Base-by-base conservation (phyloP, 768 basidiomycete species). In the Leccinum obscurum region DNA sequence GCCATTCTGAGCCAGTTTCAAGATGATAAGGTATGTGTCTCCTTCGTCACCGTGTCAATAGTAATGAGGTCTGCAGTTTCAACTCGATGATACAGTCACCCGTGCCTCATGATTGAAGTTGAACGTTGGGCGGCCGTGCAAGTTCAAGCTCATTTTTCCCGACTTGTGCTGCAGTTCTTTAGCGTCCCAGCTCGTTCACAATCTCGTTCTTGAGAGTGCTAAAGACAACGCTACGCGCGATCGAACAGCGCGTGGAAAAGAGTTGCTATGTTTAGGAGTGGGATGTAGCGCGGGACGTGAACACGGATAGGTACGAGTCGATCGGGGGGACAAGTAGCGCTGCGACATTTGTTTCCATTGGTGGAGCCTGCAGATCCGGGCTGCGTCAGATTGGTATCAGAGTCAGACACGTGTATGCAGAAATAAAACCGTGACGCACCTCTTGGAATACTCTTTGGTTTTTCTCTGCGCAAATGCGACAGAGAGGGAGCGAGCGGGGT, bases 181-280 rank as follows among this genome's bases (percentile, higher is more conserved):
- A 26, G 24, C 24, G 24, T 26, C 24, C 24, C 24, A 26, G 24
- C 72, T 98, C 95, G 61, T 98, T 89, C 34, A 95, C 81, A 2
- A 96, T 99, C 72, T 96, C 95, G 72, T 98, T 98, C 81, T 97
- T 97, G 53, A 99, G 83, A 0, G 98, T 90, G 13, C 90, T 93
- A 3, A 93, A 93, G 35, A 98, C 88, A 62, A 99, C 86, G 4
- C 95, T 93, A 70, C 98, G 95, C 0, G 95, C 93, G 46, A 99
- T 93, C 8, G 93, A 89, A 3, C 93, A 87, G 3, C 97, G 85
- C 0, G 94, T 96, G 0, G 89, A 85, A 78, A 92, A 97, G 6
- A 95, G 85, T 72, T 99, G 97, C 28, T 85, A 85, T 20, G 83
- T 78, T 30, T 28, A 98, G 84, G 3, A 99, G 85, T 0, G 91